A percentile compares a stretch with the other conserved stretches of the same genome.
phyloP scores from a whole-genome alignment of 1,284 basidiomycete species.

The Apiotrichum brassicae region DNA sequence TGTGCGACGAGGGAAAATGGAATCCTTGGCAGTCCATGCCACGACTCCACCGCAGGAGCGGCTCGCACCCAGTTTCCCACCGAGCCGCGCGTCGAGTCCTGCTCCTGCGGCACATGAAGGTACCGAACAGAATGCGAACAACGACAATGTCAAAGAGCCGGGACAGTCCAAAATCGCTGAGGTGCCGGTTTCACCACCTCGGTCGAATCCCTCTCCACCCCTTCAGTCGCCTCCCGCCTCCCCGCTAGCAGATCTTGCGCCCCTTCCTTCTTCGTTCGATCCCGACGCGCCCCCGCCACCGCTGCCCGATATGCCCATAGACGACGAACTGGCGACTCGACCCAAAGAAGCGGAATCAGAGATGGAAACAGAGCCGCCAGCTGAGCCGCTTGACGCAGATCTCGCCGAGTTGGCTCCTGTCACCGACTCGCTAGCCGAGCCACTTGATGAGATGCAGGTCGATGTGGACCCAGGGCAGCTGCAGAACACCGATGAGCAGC shows the following conservation, averaged over 20 bases:
- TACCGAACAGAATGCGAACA: neutral
- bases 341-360: conserved; percentile 4
- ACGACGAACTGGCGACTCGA: conserved; percentile 11
- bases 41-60: neutral
- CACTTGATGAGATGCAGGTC: neutral
- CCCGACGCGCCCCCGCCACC: conserved; percentile 8
- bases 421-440: too few species aligned
- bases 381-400: too few species aligned
- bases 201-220: neutral
- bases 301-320: conserved; percentile 1
- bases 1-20: too few species aligned
- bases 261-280: conserved; percentile 11
- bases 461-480: neutral
- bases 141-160: neutral
- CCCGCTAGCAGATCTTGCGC: conserved; percentile 3
- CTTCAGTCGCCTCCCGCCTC: neutral
- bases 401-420: too few species aligned
- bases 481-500: too few species aligned
- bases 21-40: neutral
- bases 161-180: too few species aligned
- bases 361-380: neutral
- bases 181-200: too few species aligned
- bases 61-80: neutral
- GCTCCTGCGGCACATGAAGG: too few species aligned
- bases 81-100: neutral